Conservation (phyloP, 345 rosid species). For the Salix purpurea region DNA sequence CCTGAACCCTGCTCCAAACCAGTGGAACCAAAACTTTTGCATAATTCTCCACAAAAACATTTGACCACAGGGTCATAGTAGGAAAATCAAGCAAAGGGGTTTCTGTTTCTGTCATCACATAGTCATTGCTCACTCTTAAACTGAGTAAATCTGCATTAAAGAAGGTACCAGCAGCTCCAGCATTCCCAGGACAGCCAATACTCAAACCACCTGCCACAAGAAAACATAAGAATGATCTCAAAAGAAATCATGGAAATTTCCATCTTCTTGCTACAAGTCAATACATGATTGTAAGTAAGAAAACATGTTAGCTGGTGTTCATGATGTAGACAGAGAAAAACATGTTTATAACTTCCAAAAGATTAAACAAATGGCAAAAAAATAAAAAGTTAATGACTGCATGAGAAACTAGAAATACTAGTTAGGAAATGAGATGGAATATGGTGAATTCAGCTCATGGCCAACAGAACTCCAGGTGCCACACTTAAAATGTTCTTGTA, state of each 20-base stretch:
- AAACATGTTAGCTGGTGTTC: not conserved
- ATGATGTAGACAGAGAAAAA: not conserved
- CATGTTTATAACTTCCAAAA: not conserved
- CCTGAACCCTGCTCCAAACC: conserved; percentile 98
- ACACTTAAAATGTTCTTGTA: not conserved
- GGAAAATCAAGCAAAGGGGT: conserved; percentile 94
- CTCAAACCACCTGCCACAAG: conserved; percentile 71
- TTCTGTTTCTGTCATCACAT: conserved; percentile 80
- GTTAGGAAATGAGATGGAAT: not conserved
- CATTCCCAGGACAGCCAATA: conserved; percentile 73
- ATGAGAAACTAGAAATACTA: not conserved
- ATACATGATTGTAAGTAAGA: not conserved
- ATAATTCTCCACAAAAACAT: conserved; percentile 83
- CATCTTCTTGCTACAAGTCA: not conserved
- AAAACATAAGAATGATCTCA: conserved; percentile 14
- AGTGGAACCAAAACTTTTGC: conserved; percentile 94
- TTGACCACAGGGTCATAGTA: conserved; percentile 76
- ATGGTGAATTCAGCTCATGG: not conserved
- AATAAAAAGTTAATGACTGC: not conserved
- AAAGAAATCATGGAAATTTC: not conserved
- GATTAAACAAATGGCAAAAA: not conserved
- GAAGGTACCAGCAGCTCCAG: conserved; percentile 98
- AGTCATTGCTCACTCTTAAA: conserved; percentile 82
- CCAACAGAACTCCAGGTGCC: not conserved
- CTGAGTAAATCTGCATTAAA: conserved; percentile 80